phyloP scores from a whole-genome alignment of 441 rosid species.

The Gossypium schwendimanii region DNA sequence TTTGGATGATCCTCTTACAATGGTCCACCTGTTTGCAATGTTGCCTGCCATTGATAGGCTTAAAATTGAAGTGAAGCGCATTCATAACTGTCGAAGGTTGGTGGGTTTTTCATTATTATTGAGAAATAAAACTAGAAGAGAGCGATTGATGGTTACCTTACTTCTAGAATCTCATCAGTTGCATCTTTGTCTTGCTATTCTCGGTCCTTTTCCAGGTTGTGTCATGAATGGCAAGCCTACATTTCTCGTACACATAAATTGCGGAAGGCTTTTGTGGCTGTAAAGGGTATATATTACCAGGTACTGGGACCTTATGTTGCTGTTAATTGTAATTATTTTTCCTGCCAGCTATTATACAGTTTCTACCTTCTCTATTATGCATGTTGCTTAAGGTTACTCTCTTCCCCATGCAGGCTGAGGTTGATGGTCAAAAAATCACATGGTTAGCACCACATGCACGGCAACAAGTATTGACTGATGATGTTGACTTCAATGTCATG shows the following conservation, averaged over 20 bases:
- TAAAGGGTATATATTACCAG: conserved; percentile 95
- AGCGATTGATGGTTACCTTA: background rate
- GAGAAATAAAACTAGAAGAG: background rate
- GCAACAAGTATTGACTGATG: conserved; percentile 90
- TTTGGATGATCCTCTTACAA: conserved; percentile 86
- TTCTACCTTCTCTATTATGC: background rate
- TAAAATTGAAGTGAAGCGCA: conserved; percentile 63
- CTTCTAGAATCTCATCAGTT: background rate
- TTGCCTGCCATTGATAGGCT: conserved; percentile 76
- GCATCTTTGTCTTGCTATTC: background rate
- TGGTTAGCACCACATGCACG: conserved; percentile 87
- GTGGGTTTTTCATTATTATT: background rate
- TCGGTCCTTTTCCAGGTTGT: conserved; percentile 44
- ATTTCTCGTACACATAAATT: conserved; percentile 69
- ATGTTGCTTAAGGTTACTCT: background rate
- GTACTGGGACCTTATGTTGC: conserved; percentile 24
- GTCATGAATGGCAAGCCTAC: conserved; percentile 95
- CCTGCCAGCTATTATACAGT: background rate
- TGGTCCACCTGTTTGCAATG: conserved; percentile 90
- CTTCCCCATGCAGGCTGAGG: conserved; percentile 55
- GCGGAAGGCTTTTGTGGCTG: conserved; percentile 77
- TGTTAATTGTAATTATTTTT: background rate
- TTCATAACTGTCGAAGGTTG: conserved; percentile 81
- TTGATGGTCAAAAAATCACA: conserved; percentile 87
- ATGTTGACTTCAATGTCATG: conserved; percentile 75